phyloP scores from a whole-genome alignment of 1,139 yeast genomes.

The Pichia kudriavzevii region DNA sequence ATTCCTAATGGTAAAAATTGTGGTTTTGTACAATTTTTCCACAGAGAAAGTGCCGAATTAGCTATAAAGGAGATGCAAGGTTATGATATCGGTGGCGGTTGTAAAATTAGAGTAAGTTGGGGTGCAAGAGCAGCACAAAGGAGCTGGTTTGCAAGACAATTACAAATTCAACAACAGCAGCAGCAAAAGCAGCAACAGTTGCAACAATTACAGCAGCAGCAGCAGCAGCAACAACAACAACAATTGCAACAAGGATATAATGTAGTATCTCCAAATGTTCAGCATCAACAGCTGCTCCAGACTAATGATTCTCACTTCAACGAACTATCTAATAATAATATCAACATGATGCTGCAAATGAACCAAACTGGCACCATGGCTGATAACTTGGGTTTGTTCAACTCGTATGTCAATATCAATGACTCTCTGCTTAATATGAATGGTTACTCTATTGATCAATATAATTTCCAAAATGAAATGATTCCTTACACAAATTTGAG shows the following conservation, averaged over 20 bases:
- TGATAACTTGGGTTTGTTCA: conserved; percentile 16
- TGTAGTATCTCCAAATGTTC: neutral
- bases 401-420: conserved; percentile 13
- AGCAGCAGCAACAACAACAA: conserved; percentile 19
- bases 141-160: conserved; percentile 29
- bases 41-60: conserved; percentile 61
- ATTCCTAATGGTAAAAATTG: conserved; percentile 66
- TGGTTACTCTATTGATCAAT: conserved; percentile 14
- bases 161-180: conserved; percentile 23
- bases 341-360: conserved; percentile 12
- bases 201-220: conserved; percentile 19
- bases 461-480: conserved; percentile 18
- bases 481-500: conserved; percentile 21
- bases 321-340: conserved; percentile 15
- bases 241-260: conserved; percentile 1
- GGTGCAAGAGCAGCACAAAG: conserved; percentile 39
- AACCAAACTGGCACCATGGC: conserved; percentile 13
- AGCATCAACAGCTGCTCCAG: neutral
- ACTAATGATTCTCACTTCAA: neutral
- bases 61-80: conserved; percentile 73
- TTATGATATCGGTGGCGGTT: conserved; percentile 55
- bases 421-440: conserved; percentile 12
- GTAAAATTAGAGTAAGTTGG: conserved; percentile 65
- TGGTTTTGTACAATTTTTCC: conserved; percentile 61
- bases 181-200: conserved; percentile 20